A percentile compares a stretch with the other conserved stretches of the same genome.
Evolutionary conservation across 345 rosid genomes (phyloP).

Genomic region (Linum tenue): DNA sequence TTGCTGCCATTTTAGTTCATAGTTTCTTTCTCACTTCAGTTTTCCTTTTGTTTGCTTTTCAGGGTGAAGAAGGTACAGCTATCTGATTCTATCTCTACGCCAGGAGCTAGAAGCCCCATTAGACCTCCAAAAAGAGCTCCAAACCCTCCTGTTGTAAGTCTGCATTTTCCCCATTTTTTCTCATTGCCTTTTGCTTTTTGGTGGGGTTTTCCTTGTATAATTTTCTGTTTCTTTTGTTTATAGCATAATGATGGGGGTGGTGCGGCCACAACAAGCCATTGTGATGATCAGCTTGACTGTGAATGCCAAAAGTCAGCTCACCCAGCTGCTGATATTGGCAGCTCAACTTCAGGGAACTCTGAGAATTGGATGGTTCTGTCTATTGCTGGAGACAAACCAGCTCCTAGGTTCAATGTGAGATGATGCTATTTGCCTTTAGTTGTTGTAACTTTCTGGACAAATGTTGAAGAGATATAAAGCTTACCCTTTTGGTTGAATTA

Average conservation of each 20-base stretch:
- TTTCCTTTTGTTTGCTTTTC: slow-evolving; percentile 10
- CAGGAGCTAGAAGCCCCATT: slow-evolving; percentile 66
- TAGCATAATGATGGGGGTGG: slow-evolving; percentile 40
- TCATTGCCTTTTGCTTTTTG: background rate
- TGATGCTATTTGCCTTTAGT: background rate
- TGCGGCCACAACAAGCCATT: slow-evolving; percentile 32
- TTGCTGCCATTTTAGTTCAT: background rate
- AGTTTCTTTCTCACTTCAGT: background rate
- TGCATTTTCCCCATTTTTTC: background rate
- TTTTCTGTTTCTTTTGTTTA: background rate
- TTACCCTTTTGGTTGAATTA: slow-evolving; percentile 22
- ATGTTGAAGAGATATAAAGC: slow-evolving; percentile 8
- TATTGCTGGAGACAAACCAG: slow-evolving; percentile 66
- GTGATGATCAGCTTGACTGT: slow-evolving; percentile 49
- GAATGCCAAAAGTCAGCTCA: slow-evolving; percentile 33
- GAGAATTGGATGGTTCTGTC: slow-evolving; percentile 87
- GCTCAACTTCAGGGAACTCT: slow-evolving; percentile 34
- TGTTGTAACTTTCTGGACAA: slow-evolving; percentile 1
- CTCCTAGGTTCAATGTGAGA: slow-evolving; percentile 70
- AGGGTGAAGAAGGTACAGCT: slow-evolving; percentile 98
- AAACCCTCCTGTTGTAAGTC: slow-evolving; percentile 40
- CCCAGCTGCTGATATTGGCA: slow-evolving; percentile 26
- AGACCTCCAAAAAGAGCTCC: slow-evolving; percentile 47
- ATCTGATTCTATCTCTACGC: slow-evolving; percentile 47
- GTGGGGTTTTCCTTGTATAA: background rate